These are phyloP conservation scores for Fusarium xylarioides DNA, from an alignment of 2,329 filamentous ascomycete species.

Conservation along the genomic window DNA sequence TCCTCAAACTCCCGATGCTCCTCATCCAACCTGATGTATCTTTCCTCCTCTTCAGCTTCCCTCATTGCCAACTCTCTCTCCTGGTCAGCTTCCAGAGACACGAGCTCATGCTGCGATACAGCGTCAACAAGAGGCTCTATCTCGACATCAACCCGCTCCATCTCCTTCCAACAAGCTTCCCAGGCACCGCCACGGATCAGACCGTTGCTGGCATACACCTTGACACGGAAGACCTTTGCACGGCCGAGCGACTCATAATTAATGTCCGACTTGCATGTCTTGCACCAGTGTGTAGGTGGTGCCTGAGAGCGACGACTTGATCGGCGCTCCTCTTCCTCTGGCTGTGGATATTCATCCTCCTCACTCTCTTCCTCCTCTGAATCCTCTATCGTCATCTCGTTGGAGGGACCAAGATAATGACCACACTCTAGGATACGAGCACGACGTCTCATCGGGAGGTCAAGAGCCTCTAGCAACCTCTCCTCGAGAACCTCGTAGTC, in stretches of 20 bases:
- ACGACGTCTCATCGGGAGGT: slow-evolving; percentile 70
- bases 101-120: slow-evolving; percentile 66
- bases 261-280: slow-evolving; percentile 64
- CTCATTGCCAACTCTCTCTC: slow-evolving; percentile 52
- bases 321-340: slow-evolving; percentile 41
- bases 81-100: slow-evolving; percentile 60
- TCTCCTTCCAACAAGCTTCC: slow-evolving; percentile 94
- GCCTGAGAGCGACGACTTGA: slow-evolving; percentile 34
- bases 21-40: slow-evolving; percentile 40
- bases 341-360: slow-evolving; percentile 54
- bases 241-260: slow-evolving; percentile 62
- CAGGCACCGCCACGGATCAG: slow-evolving; percentile 92
- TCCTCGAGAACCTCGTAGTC: slow-evolving; percentile 85
- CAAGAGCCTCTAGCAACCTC: slow-evolving; percentile 76
- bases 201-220: slow-evolving; percentile 94
- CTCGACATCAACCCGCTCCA: slow-evolving; percentile 98
- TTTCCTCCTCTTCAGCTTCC: slow-evolving; percentile 49
- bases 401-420: slow-evolving; percentile 74
- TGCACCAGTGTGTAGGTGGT: slow-evolving; percentile 63
- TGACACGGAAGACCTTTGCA: slow-evolving; percentile 75
- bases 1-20: slow-evolving; percentile 42
- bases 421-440: slow-evolving; percentile 79
- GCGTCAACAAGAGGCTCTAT: slow-evolving; percentile 77
- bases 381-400: slow-evolving; percentile 54
- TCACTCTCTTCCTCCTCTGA: slow-evolving; percentile 59